phyloP scores from a whole-genome alignment of 768 basidiomycete genomes.

The Lyophyllum atratum region DNA sequence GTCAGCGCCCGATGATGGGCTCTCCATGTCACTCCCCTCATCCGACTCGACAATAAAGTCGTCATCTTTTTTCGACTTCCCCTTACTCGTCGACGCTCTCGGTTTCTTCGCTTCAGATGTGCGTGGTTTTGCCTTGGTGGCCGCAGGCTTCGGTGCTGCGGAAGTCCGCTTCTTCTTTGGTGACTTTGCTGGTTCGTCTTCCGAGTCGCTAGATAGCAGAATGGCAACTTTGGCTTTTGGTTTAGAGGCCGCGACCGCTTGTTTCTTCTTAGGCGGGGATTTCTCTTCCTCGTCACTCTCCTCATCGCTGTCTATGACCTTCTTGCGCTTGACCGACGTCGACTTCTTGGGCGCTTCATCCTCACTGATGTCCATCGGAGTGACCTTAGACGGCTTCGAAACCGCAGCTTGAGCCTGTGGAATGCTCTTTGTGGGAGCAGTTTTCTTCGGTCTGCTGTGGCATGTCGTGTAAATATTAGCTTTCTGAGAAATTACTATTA shows the following conservation, averaged over 20 bases:
- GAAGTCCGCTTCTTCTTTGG: background rate
- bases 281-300: conserved; percentile 31
- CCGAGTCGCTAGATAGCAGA: conserved; percentile 19
- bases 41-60: conserved; percentile 24
- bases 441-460: conserved; percentile 3
- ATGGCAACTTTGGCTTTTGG: conserved; percentile 2
- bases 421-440: background rate
- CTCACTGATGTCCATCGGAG: conserved; percentile 14
- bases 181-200: conserved; percentile 5
- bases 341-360: conserved; percentile 23
- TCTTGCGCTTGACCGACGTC: conserved; percentile 30
- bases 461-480: background rate
- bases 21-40: conserved; percentile 10
- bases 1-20: conserved; percentile 19
- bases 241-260: conserved; percentile 3
- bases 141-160: background rate
- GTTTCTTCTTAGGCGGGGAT: conserved; percentile 21
- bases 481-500: background rate
- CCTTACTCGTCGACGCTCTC: conserved; percentile 22
- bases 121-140: conserved; percentile 12
- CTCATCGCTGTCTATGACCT: conserved; percentile 42
- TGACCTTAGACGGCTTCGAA: conserved; percentile 1
- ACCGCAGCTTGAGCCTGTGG: background rate
- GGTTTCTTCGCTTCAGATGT: conserved; percentile 9
- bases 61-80: conserved; percentile 27